Evolutionary conservation across 2,329 filamentous ascomycete genomes (phyloP).

Genomic region (Stagonosporopsis cucurbitacearum): DNA sequence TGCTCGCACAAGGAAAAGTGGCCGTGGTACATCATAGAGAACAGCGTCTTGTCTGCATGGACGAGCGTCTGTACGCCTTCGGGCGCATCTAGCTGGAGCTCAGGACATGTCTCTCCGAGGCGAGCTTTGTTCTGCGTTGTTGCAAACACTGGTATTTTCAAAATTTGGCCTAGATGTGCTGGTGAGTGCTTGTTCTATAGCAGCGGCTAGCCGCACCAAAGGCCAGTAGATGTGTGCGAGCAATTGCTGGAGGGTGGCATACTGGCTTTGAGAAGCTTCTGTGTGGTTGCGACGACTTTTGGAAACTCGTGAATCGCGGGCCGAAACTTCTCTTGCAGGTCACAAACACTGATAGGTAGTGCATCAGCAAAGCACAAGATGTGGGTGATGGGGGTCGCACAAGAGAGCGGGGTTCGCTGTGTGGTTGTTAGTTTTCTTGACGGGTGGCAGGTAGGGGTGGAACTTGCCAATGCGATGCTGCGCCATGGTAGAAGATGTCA

Average conservation of each 20-base stretch:
- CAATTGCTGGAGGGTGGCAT: conserved; percentile 18
- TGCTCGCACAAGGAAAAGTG: not conserved
- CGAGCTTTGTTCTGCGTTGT: conserved; percentile 84
- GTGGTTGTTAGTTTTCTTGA: conserved; percentile 29
- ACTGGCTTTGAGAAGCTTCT: conserved; percentile 60
- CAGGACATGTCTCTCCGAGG: conserved; percentile 79
- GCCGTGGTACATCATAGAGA: conserved; percentile 73
- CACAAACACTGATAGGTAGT: conserved; percentile 73
- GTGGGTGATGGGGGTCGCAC: conserved; percentile 32
- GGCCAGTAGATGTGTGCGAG: not conserved
- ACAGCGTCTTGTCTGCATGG: conserved; percentile 83
- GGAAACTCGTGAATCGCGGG: conserved; percentile 83
- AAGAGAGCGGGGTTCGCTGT: conserved; percentile 51
- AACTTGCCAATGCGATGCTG: conserved; percentile 42
- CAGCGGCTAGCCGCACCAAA: not conserved
- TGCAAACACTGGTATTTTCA: conserved; percentile 79
- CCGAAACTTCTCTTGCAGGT: conserved; percentile 93
- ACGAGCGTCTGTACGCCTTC: conserved; percentile 61
- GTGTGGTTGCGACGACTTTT: conserved; percentile 66
- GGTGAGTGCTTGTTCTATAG: conserved; percentile 13
- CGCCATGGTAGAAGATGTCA: conserved; percentile 34
- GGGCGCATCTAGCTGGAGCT: conserved; percentile 64
- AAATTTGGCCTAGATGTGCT: conserved; percentile 54
- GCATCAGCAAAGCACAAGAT: conserved; percentile 27
- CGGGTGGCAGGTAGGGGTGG: not conserved